phyloP scores from a whole-genome alignment of 192 early-diverging fungal genomes.

The Linnemannia schmuckeri region DNA sequence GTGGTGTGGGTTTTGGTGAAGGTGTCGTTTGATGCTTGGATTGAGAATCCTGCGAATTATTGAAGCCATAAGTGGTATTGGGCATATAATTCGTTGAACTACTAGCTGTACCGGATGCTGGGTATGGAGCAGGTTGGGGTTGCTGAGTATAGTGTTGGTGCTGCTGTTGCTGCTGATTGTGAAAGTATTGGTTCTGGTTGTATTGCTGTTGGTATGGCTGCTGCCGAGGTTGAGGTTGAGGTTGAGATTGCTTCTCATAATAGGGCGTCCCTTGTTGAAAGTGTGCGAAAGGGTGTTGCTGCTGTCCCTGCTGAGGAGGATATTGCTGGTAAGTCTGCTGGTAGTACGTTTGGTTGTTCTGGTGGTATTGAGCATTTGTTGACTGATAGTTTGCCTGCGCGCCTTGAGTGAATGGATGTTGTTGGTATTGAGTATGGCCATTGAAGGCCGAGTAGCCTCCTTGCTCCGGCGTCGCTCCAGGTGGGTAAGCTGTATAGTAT shows the following conservation, averaged over 20 bases:
- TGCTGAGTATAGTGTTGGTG: conserved; percentile 9
- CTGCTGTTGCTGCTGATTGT: conserved; percentile 3
- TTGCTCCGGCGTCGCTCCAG: not conserved
- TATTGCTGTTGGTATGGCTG: conserved; percentile 30
- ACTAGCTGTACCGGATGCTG: not conserved
- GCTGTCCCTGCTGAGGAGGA: not conserved
- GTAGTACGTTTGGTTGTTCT: not conserved
- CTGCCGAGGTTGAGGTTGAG: not conserved
- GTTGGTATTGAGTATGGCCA: not conserved
- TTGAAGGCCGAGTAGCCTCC: not conserved
- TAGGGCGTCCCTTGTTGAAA: not conserved
- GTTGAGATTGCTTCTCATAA: not conserved
- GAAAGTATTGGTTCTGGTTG: conserved; percentile 6
- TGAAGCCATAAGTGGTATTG: too few species aligned
- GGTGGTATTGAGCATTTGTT: not conserved
- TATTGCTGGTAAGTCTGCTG: conserved; percentile 11
- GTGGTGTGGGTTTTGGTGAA: too few species aligned
- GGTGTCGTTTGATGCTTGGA: not conserved
- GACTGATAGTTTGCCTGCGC: not conserved
- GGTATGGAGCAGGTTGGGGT: not conserved
- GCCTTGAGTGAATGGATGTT: not conserved
- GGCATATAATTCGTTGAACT: not conserved
- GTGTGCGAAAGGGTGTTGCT: not conserved
- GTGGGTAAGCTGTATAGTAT: conserved; percentile 3
- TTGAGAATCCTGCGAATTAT: not conserved